Conservation (phyloP, 1,284 basidiomycete species). For the Trametes hirsuta region DNA sequence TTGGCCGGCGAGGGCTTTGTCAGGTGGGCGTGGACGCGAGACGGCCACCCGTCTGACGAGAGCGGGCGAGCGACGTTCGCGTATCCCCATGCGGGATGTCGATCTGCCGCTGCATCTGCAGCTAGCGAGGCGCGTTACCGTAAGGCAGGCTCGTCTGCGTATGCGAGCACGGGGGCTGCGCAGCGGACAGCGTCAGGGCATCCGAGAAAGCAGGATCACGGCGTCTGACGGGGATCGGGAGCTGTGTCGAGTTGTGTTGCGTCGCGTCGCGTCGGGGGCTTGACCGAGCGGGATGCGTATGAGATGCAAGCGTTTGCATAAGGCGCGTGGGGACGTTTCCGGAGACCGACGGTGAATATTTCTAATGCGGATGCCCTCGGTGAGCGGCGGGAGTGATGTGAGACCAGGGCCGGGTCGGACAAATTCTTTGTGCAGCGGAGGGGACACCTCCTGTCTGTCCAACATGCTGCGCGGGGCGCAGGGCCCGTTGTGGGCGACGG, state of each 20-base stretch:
- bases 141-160: background rate
- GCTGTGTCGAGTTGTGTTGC: background rate
- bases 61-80: too few relatives aligned
- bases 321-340: background rate
- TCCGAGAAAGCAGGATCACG: background rate
- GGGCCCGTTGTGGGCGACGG: too few relatives aligned
- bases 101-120: background rate
- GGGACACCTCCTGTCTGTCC: too few relatives aligned
- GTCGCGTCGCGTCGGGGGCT: too few relatives aligned
- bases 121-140: background rate
- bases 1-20: too few relatives aligned
- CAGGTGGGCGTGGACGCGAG: too few relatives aligned
- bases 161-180: background rate
- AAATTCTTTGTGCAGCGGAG: background rate
- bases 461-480: too few relatives aligned
- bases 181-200: background rate
- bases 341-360: conserved; percentile 8
- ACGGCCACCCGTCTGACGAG: too few relatives aligned
- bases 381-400: conserved; percentile 14
- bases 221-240: background rate
- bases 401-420: conserved; percentile 1
- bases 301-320: background rate
- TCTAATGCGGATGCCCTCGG: conserved; percentile 3
- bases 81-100: too few relatives aligned
- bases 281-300: too few relatives aligned